Evolutionary conservation across 2,329 filamentous ascomycete genomes (phyloP), one percentile per base, ranked within the genome.

Genomic region (Alternaria metachromatica): DNA sequence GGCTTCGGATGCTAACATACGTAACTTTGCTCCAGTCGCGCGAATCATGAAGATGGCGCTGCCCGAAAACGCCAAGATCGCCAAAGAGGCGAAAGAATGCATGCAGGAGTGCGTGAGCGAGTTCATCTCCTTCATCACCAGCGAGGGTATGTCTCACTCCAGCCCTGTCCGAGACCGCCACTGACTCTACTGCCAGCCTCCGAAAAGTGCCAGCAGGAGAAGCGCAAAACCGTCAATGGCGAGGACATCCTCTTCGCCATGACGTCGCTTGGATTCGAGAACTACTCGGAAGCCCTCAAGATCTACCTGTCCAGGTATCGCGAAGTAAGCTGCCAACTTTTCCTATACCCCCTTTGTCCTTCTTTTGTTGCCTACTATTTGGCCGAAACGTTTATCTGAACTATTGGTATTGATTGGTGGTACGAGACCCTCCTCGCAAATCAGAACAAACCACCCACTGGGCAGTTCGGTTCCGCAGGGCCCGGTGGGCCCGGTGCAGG

Each of bases 101-200:
- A 98, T 99, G 96, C 96, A 99, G 82, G 96, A 99, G 82, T 99
- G 96, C 79, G 96, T 99, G 63, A 97, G 94, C 89, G 96, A 99
- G 84, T 99, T 99, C 82, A 99, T 99, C 85, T 97, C 93, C 7
- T 99, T 99, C 86, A 98, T 99, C 79, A 99, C 96, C 37, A 98
- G 95, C 81, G 96, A 99, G 87, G 96, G 96, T 97, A 81, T 78
- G 91, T 84, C 68, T 70, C 55, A 57, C 37, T 9, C 25, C 20
- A 9, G 5, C 4, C 20, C 7, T 3, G 12, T 45, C 18, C 43
- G 13, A 43, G 33, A 43, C 64, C 26, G 44, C 64, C 64, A 53
- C 58, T 58, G 33, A 58, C 21, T 23, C 7, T 45, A 9, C 46
- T 11, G 10, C 13, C 78, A 98, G 96, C 96, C 26, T 98, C 96